Conservation (phyloP, 2,329 filamentous ascomycete species). For the Lasiodiplodia theobromae region DNA sequence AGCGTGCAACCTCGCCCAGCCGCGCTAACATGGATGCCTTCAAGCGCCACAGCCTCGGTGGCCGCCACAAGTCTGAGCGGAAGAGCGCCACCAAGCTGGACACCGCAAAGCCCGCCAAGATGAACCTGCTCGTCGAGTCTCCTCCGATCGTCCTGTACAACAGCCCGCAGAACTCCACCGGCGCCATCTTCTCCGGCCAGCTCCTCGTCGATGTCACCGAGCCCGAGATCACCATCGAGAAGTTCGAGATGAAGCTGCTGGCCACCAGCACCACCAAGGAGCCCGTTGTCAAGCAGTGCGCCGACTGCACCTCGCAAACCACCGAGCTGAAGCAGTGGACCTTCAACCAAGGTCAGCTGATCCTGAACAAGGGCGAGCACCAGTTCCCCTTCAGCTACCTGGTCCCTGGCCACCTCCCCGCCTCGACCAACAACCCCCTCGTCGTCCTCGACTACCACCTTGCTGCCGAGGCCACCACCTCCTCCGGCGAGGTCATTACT, state of each 20-base stretch:
- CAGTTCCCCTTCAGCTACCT: constrained; percentile 89
- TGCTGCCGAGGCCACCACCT: constrained; percentile 56
- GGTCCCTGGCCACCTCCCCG: constrained; percentile 84
- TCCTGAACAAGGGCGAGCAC: constrained; percentile 66
- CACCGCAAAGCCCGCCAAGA: constrained; percentile 55
- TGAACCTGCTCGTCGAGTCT: constrained; percentile 77
- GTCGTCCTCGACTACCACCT: constrained; percentile 81
- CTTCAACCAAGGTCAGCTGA: constrained; percentile 65
- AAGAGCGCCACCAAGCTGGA: constrained; percentile 45
- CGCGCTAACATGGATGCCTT: constrained; percentile 45
- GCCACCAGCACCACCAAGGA: constrained; percentile 79
- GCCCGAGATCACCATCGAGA: constrained; percentile 68
- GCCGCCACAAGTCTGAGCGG: constrained; percentile 40
- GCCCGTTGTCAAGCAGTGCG: constrained; percentile 80
- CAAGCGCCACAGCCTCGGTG: constrained; percentile 45
- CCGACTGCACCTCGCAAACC: constrained; percentile 73
- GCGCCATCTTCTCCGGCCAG: constrained; percentile 85
- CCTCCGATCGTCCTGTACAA: constrained; percentile 88
- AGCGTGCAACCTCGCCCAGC: constrained; percentile 28
- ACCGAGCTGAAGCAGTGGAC: constrained; percentile 81
- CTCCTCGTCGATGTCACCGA: constrained; percentile 77
- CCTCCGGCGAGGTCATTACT: constrained; percentile 67
- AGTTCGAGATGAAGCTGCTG: constrained; percentile 74
- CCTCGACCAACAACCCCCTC: constrained; percentile 77
- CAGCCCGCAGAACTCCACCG: constrained; percentile 74